Percentiles rank a stretch among this genome's conserved stretches.
These are phyloP conservation scores for Skeletonema marinoi DNA, from an alignment of 108 stramenopile species.

Conservation along the genomic window DNA sequence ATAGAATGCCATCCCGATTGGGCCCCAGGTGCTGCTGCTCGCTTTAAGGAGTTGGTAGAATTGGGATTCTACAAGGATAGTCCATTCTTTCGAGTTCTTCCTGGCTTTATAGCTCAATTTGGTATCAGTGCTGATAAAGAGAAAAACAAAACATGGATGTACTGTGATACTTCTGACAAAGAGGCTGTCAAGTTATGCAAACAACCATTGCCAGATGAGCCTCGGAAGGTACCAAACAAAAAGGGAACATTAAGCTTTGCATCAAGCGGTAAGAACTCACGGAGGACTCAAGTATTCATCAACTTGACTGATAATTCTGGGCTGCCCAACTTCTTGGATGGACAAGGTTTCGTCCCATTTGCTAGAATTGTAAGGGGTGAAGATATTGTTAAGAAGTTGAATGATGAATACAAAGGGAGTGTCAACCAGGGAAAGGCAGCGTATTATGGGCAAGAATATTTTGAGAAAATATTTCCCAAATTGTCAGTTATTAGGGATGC, in stretches of 20 bases:
- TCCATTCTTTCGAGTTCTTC: slow-evolving; percentile 63
- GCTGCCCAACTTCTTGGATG: slow-evolving; percentile 45
- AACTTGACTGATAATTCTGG: slow-evolving; percentile 59
- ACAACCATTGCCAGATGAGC: slow-evolving; percentile 48
- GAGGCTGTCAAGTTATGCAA: slow-evolving; percentile 12
- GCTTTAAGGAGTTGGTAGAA: slow-evolving; percentile 51
- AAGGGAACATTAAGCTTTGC: slow-evolving; percentile 64
- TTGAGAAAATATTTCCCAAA: slow-evolving; percentile 33
- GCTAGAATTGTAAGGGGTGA: slow-evolving; percentile 29
- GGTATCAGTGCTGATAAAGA: slow-evolving; percentile 52
- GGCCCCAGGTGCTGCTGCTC: slow-evolving; percentile 50
- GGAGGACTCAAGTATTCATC: slow-evolving; percentile 65
- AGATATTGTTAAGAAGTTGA: slow-evolving; percentile 15
- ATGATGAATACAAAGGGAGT: slow-evolving; percentile 22
- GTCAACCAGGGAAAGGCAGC: slow-evolving; percentile 48
- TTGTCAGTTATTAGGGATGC: slow-evolving; percentile 30
- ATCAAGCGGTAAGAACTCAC: slow-evolving; percentile 49
- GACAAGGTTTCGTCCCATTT: slow-evolving; percentile 46
- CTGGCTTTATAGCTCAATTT: slow-evolving; percentile 66
- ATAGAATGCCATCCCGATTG: slow-evolving; percentile 38
- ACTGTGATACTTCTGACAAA: not conserved
- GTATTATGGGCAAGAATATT: slow-evolving; percentile 39
- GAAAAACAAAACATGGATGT: slow-evolving; percentile 37
- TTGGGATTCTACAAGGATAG: slow-evolving; percentile 42
- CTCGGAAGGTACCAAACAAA: slow-evolving; percentile 46